Conservation (phyloP, 495 filamentous ascomycete species). For the Antarctomyces pellizariae region DNA sequence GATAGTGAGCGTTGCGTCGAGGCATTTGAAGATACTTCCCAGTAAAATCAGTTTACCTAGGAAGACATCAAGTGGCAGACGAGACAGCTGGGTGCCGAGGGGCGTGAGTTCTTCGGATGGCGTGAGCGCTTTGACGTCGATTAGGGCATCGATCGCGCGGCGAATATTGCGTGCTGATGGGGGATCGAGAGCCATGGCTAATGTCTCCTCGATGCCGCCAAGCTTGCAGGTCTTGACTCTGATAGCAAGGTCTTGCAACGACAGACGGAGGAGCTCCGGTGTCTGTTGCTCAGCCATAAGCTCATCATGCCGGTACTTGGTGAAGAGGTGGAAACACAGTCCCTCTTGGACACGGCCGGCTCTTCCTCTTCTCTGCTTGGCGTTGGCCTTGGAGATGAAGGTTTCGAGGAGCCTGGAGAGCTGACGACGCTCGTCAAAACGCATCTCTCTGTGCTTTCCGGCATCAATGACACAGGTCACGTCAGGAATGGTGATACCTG, state of each 20-base stretch:
- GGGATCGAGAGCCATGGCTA: slow-evolving; percentile 75
- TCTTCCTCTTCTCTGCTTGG: slow-evolving; percentile 79
- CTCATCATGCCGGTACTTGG: slow-evolving; percentile 57
- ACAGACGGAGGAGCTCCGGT: slow-evolving; percentile 84
- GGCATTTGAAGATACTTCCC: slow-evolving; percentile 62
- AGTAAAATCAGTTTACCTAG: slow-evolving; percentile 80
- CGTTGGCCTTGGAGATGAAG: slow-evolving; percentile 84
- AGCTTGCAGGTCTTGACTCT: slow-evolving; percentile 95
- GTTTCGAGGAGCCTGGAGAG: slow-evolving; percentile 74
- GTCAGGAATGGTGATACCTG: slow-evolving; percentile 91
- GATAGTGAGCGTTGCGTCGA: slow-evolving; percentile 75
- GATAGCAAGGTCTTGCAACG: slow-evolving; percentile 78
- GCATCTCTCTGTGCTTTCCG: slow-evolving; percentile 91
- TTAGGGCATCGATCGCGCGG: slow-evolving; percentile 70
- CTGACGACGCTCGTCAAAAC: slow-evolving; percentile 78
- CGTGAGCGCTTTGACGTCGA: slow-evolving; percentile 83
- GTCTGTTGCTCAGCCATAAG: slow-evolving; percentile 72
- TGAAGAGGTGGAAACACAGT: slow-evolving; percentile 88
- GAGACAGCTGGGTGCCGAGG: slow-evolving; percentile 64
- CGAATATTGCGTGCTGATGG: slow-evolving; percentile 79
- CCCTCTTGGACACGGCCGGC: slow-evolving; percentile 91
- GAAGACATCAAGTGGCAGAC: slow-evolving; percentile 78
- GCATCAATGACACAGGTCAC: slow-evolving; percentile 89
- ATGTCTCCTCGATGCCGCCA: slow-evolving; percentile 69
- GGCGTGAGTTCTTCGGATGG: slow-evolving; percentile 60